Base-by-base conservation (phyloP, 352 stramenopile genomes). In the Aphanomyces astaci region DNA sequence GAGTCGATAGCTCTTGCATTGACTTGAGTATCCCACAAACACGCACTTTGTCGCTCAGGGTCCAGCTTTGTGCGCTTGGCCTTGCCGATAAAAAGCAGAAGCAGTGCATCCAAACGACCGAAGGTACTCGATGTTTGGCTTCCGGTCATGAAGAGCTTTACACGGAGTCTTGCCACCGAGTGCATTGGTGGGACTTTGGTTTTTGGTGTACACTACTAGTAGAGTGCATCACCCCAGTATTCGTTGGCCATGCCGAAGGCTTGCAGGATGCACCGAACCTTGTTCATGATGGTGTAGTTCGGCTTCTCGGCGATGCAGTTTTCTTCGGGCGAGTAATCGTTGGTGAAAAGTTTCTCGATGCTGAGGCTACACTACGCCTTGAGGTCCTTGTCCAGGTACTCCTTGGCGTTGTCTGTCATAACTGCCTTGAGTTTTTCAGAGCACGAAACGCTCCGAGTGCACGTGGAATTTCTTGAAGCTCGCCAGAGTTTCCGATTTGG, bases 31-130 rank as follows among this genome's bases (percentile, higher is more conserved):
- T 10, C 59, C 39, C 13, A 66, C 5, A 2, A 66, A 60, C 17
- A 74, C 64, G 40, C 56, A 70, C 32, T 60, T 48, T 22, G 55
- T 40, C 4, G 53, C 45, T 39, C 67, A 17, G 19, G 45, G 17
- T 76, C 33, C 43, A 39, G 65, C 36, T 76, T 74, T 1, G 33
- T 69, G 0, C 54, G 25, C 4, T 64, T 15, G 0, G 17, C 27
- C 30, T 74, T 76, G 33, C 65, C 68, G 1, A 74, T 28, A 39
- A 59, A 40, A 22, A 68, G n/a, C 51, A 54, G 49, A 76, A 9
- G 17, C 56, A 32, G n/a, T 53, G 15, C 59, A 69, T 10, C 56
- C 72, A 57, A 74, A 74, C 1, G 67, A 49, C 9, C 66, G 46
- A 10, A 72, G 22, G 22, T 74, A 49, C 30, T 76, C 56, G 0